phyloP scores from a whole-genome alignment of 2,329 filamentous ascomycete genomes.

The Geosmithia morbida region DNA sequence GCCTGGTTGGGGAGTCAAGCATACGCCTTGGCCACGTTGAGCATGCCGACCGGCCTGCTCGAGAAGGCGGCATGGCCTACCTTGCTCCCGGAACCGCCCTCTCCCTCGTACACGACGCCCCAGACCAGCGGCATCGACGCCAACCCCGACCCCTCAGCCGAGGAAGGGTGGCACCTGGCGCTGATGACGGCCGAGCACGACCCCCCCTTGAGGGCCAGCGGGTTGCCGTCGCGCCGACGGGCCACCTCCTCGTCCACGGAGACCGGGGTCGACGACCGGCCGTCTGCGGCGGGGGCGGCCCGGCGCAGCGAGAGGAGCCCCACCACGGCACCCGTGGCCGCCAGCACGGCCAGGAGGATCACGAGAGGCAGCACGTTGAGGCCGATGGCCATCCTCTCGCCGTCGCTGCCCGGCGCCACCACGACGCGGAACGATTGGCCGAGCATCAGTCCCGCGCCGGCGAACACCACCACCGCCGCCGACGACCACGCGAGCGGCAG shows the following conservation, averaged over 20 bases:
- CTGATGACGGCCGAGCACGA: slow-evolving; percentile 37
- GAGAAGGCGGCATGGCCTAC: slow-evolving; percentile 31
- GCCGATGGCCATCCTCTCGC: slow-evolving; percentile 15
- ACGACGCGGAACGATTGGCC: slow-evolving; percentile 26
- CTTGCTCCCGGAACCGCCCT: slow-evolving; percentile 12
- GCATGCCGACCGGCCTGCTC: slow-evolving; percentile 13
- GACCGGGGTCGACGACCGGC: slow-evolving; percentile 4
- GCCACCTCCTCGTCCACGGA: neutral
- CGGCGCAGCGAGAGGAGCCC: slow-evolving; percentile 23
- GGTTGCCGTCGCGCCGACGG: slow-evolving; percentile 24
- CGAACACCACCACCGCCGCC: slow-evolving; percentile 27
- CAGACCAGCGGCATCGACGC: slow-evolving; percentile 24
- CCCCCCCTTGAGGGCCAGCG: slow-evolving; percentile 29
- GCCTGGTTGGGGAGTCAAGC: too few species aligned
- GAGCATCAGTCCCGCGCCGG: slow-evolving; percentile 28
- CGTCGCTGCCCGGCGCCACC: slow-evolving; percentile 9
- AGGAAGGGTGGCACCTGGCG: slow-evolving; percentile 27
- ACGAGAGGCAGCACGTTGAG: slow-evolving; percentile 28
- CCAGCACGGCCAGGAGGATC: slow-evolving; percentile 23
- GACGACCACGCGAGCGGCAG: slow-evolving; percentile 30
- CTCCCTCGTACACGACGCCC: slow-evolving; percentile 28
- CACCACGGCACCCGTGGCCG: slow-evolving; percentile 16
- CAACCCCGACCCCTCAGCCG: slow-evolving; percentile 14
- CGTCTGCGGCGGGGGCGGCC: slow-evolving; percentile 19
- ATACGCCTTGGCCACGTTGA: slow-evolving; percentile 12